Evolutionary conservation across 2,329 filamentous ascomycete species (phyloP).

Genomic region (Phialophora chinensis): DNA sequence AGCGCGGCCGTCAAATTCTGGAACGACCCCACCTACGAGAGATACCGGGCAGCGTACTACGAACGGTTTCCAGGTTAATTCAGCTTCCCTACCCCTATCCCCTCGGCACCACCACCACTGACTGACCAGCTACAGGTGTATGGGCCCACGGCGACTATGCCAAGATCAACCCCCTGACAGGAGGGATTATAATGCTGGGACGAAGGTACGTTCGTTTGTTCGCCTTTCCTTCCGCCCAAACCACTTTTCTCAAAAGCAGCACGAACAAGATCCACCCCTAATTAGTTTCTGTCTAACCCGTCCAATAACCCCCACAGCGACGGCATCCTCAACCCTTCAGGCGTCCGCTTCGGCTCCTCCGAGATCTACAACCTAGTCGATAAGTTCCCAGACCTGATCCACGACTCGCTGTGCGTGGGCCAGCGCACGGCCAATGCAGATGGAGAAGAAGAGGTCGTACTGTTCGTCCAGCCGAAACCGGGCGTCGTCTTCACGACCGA

Average conservation of each 20-base stretch:
- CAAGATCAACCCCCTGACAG: slow-evolving; percentile 20
- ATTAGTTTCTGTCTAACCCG: too few species aligned
- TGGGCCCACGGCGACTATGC: slow-evolving; percentile 69
- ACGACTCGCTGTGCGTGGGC: slow-evolving; percentile 22
- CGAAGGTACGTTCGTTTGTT: slow-evolving; percentile 3
- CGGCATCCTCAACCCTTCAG: slow-evolving; percentile 70
- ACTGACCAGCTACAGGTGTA: slow-evolving; percentile 8
- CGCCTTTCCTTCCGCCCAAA: too few species aligned
- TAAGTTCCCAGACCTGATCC: slow-evolving; percentile 12
- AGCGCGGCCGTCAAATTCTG: slow-evolving; percentile 74
- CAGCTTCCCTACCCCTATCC: too few species aligned
- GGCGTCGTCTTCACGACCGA: slow-evolving; percentile 33
- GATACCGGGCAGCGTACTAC: slow-evolving; percentile 53
- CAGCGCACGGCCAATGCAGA: slow-evolving; percentile 13
- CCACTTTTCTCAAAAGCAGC: background rate
- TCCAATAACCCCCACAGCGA: slow-evolving; percentile 53
- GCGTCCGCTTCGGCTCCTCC: slow-evolving; percentile 87
- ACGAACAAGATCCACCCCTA: background rate
- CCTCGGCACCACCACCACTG: too few species aligned
- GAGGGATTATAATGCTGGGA: slow-evolving; percentile 24
- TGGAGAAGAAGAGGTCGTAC: slow-evolving; percentile 27
- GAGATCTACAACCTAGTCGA: slow-evolving; percentile 81
- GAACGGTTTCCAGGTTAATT: slow-evolving; percentile 16
- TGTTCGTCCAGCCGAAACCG: slow-evolving; percentile 25
- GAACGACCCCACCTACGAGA: slow-evolving; percentile 57